Conservation (phyloP, 73 alveolate genomes). For the Uronychia setigera region DNA sequence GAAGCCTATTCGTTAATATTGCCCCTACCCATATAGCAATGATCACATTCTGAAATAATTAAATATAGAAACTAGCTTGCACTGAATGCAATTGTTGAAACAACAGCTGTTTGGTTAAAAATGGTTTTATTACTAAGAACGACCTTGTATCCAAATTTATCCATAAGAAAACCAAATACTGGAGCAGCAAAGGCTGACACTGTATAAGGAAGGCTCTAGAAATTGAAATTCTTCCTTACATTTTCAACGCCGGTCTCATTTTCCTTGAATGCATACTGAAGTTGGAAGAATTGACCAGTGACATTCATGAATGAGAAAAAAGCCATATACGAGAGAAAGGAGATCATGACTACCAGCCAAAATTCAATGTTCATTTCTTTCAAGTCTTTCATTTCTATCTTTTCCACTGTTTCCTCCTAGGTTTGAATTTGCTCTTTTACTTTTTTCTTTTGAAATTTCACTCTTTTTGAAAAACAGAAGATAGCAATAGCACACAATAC, state of each 20-base stretch:
- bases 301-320: conserved; percentile 73
- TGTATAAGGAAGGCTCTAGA: conserved; percentile 24
- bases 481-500: not conserved
- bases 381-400: conserved; percentile 1
- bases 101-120: not conserved
- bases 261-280: conserved; percentile 50
- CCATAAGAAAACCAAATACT: conserved; percentile 69
- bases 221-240: not conserved
- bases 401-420: not conserved
- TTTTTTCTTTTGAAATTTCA: no score
- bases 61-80: not conserved
- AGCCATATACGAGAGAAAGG: conserved; percentile 68
- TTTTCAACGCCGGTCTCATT: conserved; percentile 61
- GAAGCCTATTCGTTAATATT: not conserved
- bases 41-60: not conserved
- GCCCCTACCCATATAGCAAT: not conserved
- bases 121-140: conserved; percentile 2
- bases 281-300: conserved; percentile 55
- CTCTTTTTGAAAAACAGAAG: not conserved
- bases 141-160: conserved; percentile 67
- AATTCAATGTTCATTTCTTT: conserved; percentile 66
- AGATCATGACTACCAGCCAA: conserved; percentile 64
- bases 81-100: not conserved
- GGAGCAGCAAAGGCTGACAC: conserved; percentile 80
- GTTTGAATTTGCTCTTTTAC: not conserved